Percentiles rank a stretch among this genome's conserved stretches.
Conservation (phyloP, 371 early-diverging fungal genomes). For the Mucor ambiguus region DNA sequence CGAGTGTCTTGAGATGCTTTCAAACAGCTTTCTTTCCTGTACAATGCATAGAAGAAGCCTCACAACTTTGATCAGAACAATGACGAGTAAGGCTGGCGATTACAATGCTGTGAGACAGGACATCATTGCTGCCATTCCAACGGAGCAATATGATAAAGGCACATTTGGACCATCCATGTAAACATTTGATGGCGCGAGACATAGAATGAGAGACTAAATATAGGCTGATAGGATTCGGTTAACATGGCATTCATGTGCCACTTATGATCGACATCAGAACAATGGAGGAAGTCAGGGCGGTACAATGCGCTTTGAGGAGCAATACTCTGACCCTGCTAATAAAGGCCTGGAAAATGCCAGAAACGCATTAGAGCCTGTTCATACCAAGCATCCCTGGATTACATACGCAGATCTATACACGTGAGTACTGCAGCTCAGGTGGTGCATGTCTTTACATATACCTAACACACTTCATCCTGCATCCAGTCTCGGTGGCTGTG, state of each 20-base stretch:
- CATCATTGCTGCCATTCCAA: constrained; percentile 55
- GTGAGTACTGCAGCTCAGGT: constrained; percentile 42
- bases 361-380: constrained; percentile 67
- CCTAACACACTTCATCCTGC: neutral
- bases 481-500: constrained; percentile 71
- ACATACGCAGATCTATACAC: constrained; percentile 82
- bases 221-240: constrained; percentile 56
- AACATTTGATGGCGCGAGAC: neutral
- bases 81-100: constrained; percentile 25
- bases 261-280: constrained; percentile 63
- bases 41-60: neutral
- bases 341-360: constrained; percentile 76
- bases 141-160: constrained; percentile 77
- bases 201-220: neutral
- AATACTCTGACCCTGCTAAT: constrained; percentile 73
- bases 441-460: neutral
- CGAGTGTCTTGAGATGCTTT: neutral
- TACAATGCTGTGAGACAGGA: constrained; percentile 53
- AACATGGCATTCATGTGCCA: constrained; percentile 84
- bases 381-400: constrained; percentile 69
- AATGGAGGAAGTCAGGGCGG: constrained; percentile 82
- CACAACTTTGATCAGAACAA: neutral
- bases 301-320: constrained; percentile 70
- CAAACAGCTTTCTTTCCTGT: neutral
- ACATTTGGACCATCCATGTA: constrained; percentile 75